Base-by-base conservation (phyloP, 352 stramenopile species). In the Globisporangium nodosum region DNA sequence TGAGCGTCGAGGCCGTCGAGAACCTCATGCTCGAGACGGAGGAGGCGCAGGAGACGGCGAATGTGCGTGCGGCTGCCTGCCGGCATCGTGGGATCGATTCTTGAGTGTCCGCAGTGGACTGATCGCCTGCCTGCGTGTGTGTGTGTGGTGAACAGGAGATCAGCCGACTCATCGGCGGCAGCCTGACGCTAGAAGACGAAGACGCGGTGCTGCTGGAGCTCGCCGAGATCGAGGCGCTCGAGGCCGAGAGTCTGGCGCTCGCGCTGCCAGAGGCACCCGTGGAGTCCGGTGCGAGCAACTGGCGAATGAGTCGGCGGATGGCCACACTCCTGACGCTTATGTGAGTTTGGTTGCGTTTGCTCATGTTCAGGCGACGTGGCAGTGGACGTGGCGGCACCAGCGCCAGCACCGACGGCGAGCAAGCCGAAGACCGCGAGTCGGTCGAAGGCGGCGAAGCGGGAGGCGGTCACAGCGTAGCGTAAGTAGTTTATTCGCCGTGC, bases 21-120 rank as follows among this genome's bases (percentile, higher is more conserved):
- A 85, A 96, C 50, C 63, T 96, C 27, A 94, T 96, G 86, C 66
- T 92, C 7, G 88, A 96, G 69, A 94, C 83, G 11, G 77, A 89
- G 63, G 88, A 96, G 71, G 87, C 85, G 6, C 78, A 88, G 33
- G 72, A 79, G n/a, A 85, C 72, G 11, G 82, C 81, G 33, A 82
- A 87, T 55, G 85, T 94, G 74, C 66, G 78, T 55, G 8, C 39
- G 8, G 37, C n/a, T 20, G 20, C 3, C 27, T 43, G 27, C 8
- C 42, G n/a, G 48, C 18, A 24, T 24, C 21, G 21, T 24, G 21
- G 21, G 21, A 24, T 24, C 21, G 21, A 24, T 24, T 24, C 21
- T 24, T 24, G 21, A 24, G 21, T 24, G 21, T 24, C 21, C 31
- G 2, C 31, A 37, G 51, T 46, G 18, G 60, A 31, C 35, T 47